Evolutionary conservation across 805 yeast species (phyloP).

Genomic region (Metschnikowia arizonensis): DNA sequence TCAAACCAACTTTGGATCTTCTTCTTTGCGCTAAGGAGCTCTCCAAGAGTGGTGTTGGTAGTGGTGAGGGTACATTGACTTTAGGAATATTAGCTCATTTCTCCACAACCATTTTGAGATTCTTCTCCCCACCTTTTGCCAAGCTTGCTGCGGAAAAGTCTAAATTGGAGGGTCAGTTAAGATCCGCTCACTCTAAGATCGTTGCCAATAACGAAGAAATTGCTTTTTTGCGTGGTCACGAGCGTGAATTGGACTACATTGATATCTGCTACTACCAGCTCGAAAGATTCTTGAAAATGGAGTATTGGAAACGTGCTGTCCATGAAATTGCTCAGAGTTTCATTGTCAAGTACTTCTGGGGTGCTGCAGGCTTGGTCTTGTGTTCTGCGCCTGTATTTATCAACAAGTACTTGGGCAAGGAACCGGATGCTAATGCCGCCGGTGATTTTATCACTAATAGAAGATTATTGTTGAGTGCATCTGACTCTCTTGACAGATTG

Average conservation of each 20-base stretch:
- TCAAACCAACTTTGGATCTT: conserved; percentile 80
- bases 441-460: conserved; percentile 89
- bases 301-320: conserved; percentile 67
- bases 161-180: conserved; percentile 76
- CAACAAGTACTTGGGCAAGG: conserved; percentile 46
- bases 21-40: conserved; percentile 76
- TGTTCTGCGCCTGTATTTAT: conserved; percentile 88
- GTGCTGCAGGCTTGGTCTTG: conserved; percentile 85
- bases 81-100: conserved; percentile 77
- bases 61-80: conserved; percentile 73
- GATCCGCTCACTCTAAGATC: conserved; percentile 77
- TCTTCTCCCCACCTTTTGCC: conserved; percentile 89
- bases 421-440: conserved; percentile 47
- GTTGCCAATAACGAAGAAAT: conserved; percentile 81
- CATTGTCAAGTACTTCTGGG: conserved; percentile 89
- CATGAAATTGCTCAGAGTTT: conserved; percentile 86
- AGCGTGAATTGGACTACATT: conserved; percentile 68
- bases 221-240: conserved; percentile 78
- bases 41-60: conserved; percentile 58
- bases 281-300: conserved; percentile 71
- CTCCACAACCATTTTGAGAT: conserved; percentile 66
- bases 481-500: conserved; percentile 83
- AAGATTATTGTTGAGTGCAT: conserved; percentile 74
- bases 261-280: conserved; percentile 80
- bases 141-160: conserved; percentile 72